Evolutionary conservation across 257 asterid genomes (phyloP).

Genomic region (Salvia splendens): DNA sequence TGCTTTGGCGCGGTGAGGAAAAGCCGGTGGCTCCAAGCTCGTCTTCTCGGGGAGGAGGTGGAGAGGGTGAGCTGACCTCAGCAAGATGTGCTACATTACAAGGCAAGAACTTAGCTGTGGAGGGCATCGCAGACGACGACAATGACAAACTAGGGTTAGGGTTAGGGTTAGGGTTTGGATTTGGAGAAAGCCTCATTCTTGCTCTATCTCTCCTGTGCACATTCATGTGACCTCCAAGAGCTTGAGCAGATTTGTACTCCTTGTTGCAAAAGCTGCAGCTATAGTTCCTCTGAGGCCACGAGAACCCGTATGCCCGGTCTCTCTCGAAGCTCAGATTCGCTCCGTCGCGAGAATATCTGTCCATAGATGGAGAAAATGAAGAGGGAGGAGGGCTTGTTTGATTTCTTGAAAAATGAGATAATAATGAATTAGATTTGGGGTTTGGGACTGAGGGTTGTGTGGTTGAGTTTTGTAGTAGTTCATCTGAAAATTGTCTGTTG

Average conservation of each 20-base stretch:
- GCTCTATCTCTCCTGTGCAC: conserved; percentile 76
- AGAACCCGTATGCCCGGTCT: conserved; percentile 45
- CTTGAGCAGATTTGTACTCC: conserved; percentile 78
- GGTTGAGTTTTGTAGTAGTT: conserved; percentile 21
- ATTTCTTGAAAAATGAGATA: not conserved
- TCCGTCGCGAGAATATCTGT: conserved; percentile 40
- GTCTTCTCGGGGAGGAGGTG: conserved; percentile 23
- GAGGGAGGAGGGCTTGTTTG: not conserved
- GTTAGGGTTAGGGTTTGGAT: conserved; percentile 37
- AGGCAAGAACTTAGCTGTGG: conserved; percentile 33
- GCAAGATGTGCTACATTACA: conserved; percentile 17
- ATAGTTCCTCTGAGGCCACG: conserved; percentile 67
- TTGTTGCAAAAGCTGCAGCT: conserved; percentile 68
- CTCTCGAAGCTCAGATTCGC: conserved; percentile 48
- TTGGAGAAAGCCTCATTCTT: conserved; percentile 51
- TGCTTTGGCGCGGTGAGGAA: conserved; percentile 9
- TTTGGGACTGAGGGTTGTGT: conserved; percentile 2
- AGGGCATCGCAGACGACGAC: not conserved
- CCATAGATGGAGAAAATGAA: conserved; percentile 39
- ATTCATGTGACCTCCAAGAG: conserved; percentile 82
- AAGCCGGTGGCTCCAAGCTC: not conserved
- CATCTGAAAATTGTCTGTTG: conserved; percentile 44
- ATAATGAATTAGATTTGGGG: not conserved
- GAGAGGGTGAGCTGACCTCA: conserved; percentile 14
- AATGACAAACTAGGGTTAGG: conserved; percentile 45